Percentiles rank a stretch among this genome's conserved stretches.
phyloP scores from a whole-genome alignment of 805 yeast genomes.

The Saturnispora quitensis region DNA sequence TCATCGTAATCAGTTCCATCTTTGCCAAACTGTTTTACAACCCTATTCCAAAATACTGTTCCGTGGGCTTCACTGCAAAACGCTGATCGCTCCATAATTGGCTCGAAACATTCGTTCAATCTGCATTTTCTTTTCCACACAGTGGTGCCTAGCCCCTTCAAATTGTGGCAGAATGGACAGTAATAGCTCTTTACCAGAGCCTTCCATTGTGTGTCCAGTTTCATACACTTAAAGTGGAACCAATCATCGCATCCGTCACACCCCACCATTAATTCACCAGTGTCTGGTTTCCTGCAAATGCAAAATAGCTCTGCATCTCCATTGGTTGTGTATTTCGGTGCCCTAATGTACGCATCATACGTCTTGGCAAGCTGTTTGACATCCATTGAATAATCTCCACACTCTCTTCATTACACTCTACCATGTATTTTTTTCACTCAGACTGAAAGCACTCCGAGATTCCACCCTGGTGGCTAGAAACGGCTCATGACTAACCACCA shows the following conservation, averaged over 20 bases:
- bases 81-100: slow-evolving; percentile 47
- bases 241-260: slow-evolving; percentile 95
- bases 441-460: background rate
- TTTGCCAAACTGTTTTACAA: slow-evolving; percentile 17
- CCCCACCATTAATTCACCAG: slow-evolving; percentile 80
- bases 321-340: slow-evolving; percentile 35
- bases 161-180: slow-evolving; percentile 61
- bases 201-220: slow-evolving; percentile 40
- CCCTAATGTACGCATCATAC: slow-evolving; percentile 22
- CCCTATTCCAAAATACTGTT: slow-evolving; percentile 28
- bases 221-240: slow-evolving; percentile 81
- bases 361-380: slow-evolving; percentile 19
- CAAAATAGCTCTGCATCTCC: slow-evolving; percentile 61
- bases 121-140: slow-evolving; percentile 76
- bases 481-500: background rate
- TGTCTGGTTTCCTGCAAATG: slow-evolving; percentile 68
- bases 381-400: background rate
- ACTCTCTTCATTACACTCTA: background rate
- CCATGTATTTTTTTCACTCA: background rate
- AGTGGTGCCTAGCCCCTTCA: slow-evolving; percentile 40
- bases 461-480: background rate
- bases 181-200: slow-evolving; percentile 53
- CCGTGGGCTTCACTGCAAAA: slow-evolving; percentile 77
- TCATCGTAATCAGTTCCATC: slow-evolving; percentile 10
- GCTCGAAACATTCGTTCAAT: slow-evolving; percentile 43